Evolutionary conservation across 2,329 filamentous ascomycete species (phyloP), one percentile per base, ranked within the genome.

Genomic region (Penicillium verrucosum): DNA sequence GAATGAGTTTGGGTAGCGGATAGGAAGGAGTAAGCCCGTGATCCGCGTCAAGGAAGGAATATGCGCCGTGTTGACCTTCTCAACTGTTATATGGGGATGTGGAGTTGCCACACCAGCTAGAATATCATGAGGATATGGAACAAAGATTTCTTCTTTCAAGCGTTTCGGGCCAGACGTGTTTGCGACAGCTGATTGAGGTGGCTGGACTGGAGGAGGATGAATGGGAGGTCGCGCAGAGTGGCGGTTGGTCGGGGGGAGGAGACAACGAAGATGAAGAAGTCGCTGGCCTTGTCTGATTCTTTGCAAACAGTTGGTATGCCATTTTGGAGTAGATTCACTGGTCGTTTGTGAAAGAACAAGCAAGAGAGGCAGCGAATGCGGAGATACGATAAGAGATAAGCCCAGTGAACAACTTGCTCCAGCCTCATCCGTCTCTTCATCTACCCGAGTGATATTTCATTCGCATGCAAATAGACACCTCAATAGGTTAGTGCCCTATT

Each of bases 1-100:
- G 76, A 87, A 87, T 18, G 76, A 78, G 45, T 81, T 78, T 3
- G 82, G 80, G 66, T 88, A 88, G 51, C 82, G 78, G 55, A 87
- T 82, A 7, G 85, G 85, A 1, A 88, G 77, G 2, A 85, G 78
- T 5, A 85, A 73, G 52, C 78, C 75, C 49, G 82, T 85, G 30
- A 87, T 80, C 18, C 81, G 81, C 64, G 80, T 82, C 68, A 86
- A 78, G 8, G 80, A 78, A 21, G 80, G 77, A 37, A 87, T 75
- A 65, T 84, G 80, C 25, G 76, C 75, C 36, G 77, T 76, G n/a
- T 77, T 79, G 49, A 85, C 76, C 3, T 79, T 73, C 3, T 80
- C 75, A 45, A 87, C 72, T 25, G 80, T 77, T 58, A 85, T 78
- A 60, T 84, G 81, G 10, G 79, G 73, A 54, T 77, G 74, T 54